Evolutionary conservation across 192 early-diverging fungal species (phyloP).

Genomic region (Podochytrium sp.): DNA sequence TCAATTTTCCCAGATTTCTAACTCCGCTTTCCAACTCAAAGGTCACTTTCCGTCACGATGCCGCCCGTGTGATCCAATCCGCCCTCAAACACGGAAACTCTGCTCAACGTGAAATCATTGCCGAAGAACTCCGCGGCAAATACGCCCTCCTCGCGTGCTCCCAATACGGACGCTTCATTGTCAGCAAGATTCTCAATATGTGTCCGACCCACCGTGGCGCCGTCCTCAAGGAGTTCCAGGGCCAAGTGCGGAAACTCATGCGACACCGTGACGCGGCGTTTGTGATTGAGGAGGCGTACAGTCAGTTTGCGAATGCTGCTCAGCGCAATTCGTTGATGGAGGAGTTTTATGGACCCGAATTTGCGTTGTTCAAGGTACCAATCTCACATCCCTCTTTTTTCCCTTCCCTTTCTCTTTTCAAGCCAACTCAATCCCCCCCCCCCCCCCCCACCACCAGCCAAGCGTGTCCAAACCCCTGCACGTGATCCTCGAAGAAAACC

Average conservation of each 20-base stretch:
- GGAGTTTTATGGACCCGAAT: slow-evolving; percentile 95
- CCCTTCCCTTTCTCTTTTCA: slow-evolving; percentile 10
- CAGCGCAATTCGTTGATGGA: slow-evolving; percentile 77
- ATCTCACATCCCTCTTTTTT: neutral
- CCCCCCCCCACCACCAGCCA: slow-evolving; percentile 7
- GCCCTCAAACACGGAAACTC: slow-evolving; percentile 86
- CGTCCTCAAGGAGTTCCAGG: slow-evolving; percentile 81
- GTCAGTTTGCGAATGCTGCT: slow-evolving; percentile 74
- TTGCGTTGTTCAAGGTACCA: slow-evolving; percentile 77
- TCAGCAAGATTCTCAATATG: slow-evolving; percentile 84
- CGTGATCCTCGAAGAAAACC: slow-evolving; percentile 63
- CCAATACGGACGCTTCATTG: slow-evolving; percentile 88
- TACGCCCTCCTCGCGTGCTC: slow-evolving; percentile 75
- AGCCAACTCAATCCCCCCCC: neutral
- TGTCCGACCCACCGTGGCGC: slow-evolving; percentile 69
- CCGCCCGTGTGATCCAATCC: slow-evolving; percentile 88
- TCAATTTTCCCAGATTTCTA: neutral
- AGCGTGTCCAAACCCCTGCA: slow-evolving; percentile 45
- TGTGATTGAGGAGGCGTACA: slow-evolving; percentile 85
- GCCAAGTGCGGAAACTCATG: slow-evolving; percentile 81
- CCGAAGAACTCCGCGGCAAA: slow-evolving; percentile 77
- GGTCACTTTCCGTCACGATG: slow-evolving; percentile 94
- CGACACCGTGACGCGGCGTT: slow-evolving; percentile 86
- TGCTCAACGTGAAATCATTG: slow-evolving; percentile 77
- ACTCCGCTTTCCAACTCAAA: slow-evolving; percentile 2